Evolutionary conservation across 1,284 basidiomycete species (phyloP).

Genomic region (Cryptococcus sp.): DNA sequence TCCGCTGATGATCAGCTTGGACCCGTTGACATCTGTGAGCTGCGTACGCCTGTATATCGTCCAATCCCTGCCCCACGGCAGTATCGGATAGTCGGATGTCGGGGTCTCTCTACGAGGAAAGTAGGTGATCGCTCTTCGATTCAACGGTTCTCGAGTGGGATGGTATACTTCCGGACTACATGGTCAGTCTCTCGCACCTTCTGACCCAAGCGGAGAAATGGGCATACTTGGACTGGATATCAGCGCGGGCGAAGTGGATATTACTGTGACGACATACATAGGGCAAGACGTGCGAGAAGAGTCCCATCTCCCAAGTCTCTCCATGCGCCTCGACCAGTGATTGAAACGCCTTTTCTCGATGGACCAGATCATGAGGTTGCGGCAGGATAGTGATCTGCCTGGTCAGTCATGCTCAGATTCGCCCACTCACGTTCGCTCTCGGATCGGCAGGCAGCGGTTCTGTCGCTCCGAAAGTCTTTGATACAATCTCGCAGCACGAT

Average conservation of each 20-base stretch:
- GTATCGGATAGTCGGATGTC: slow-evolving; percentile 9
- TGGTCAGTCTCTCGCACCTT: too few species aligned
- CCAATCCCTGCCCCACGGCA: slow-evolving; percentile 20
- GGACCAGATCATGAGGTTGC: slow-evolving; percentile 17
- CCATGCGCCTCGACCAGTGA: slow-evolving; percentile 3
- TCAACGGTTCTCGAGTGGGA: slow-evolving; percentile 1
- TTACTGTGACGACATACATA: slow-evolving; percentile 18
- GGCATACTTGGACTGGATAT: slow-evolving; percentile 14
- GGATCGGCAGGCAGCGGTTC: slow-evolving; percentile 3
- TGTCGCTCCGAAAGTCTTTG: background rate
- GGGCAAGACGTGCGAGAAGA: slow-evolving; percentile 19
- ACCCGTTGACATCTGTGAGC: too few species aligned
- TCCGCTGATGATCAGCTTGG: background rate
- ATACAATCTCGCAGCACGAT: slow-evolving; percentile 1
- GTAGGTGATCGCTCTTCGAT: slow-evolving; percentile 15
- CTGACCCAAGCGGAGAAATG: too few species aligned
- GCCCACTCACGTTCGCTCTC: slow-evolving; percentile 16
- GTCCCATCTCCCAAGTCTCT: slow-evolving; percentile 13
- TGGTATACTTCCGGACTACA: slow-evolving; percentile 13
- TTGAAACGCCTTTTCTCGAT: slow-evolving; percentile 3
- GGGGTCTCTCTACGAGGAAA: slow-evolving; percentile 17
- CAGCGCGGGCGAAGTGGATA: too few species aligned
- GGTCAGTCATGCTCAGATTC: background rate
- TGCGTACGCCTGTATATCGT: slow-evolving; percentile 11
- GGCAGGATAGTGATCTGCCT: slow-evolving; percentile 13